Evolutionary conservation across 257 asterid genomes (phyloP).

Genomic region (Plantago major): DNA sequence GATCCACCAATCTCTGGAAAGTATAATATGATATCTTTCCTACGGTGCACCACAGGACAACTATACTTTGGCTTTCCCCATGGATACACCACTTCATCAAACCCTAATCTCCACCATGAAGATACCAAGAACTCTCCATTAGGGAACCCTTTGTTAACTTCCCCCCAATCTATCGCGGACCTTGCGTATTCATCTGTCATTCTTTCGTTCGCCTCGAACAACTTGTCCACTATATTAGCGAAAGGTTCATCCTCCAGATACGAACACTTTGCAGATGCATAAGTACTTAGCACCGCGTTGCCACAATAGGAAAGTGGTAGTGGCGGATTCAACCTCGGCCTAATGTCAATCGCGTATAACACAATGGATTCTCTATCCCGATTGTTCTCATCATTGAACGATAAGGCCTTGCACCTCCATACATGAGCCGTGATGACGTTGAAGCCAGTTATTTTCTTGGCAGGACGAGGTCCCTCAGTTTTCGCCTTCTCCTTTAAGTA

Average conservation of each 20-base stretch:
- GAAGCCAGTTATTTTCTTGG: conserved; percentile 53
- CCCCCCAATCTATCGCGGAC: conserved; percentile 89
- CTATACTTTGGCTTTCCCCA: conserved; percentile 86
- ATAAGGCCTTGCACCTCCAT: conserved; percentile 86
- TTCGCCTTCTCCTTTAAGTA: conserved; percentile 48
- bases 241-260: conserved; percentile 54
- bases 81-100: conserved; percentile 63
- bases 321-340: conserved; percentile 55
- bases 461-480: conserved; percentile 9
- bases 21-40: conserved; percentile 66
- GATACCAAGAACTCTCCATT: conserved; percentile 79
- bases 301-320: conserved; percentile 63
- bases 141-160: conserved; percentile 74
- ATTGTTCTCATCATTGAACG: conserved; percentile 12
- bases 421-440: conserved; percentile 66
- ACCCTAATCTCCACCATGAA: conserved; percentile 93
- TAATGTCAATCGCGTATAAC: conserved; percentile 68
- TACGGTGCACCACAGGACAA: conserved; percentile 71
- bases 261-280: conserved; percentile 48
- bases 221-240: conserved; percentile 39
- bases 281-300: conserved; percentile 70
- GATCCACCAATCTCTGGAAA: conserved; percentile 58
- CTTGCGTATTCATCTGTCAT: conserved; percentile 70
- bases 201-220: conserved; percentile 51
- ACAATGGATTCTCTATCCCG: conserved; percentile 42